Base-by-base conservation (phyloP, 2,329 filamentous ascomycete species). In the Alternaria triticimaculans region DNA sequence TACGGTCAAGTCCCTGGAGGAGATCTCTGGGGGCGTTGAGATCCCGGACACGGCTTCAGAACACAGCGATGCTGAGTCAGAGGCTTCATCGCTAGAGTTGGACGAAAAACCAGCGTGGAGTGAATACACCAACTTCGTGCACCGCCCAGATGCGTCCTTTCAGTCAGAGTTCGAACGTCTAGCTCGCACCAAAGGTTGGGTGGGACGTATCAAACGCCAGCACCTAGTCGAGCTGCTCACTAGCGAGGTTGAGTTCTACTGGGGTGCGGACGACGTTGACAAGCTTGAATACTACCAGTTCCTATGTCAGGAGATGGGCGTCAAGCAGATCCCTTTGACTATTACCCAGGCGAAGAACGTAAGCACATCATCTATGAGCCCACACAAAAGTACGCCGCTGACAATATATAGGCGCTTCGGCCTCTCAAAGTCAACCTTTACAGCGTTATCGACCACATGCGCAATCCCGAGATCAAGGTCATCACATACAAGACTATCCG, bases 331-430 rank as follows among this genome's bases (percentile, higher is more conserved):
- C 2, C 70, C 70, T 0, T 37, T 20, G 0, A 72, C 74, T 0
- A 66, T 78, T 45, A 74, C 62, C 3, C 56, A 76, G 53, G 77
- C 73, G 55, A 72, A 66, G 59, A 76, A 72, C 68, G 75, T 76
- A 50, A 33, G 59, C 46, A 48, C 18, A 11, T 10, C 21, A 9
- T 14, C 21, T n/a, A 18, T 5, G 3, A 33, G 5, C 12, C 9
- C 12, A 6, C 10, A 10, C n/a, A 41, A 9, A 48, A 28, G 7
- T 2, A 55, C 6, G 25, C 11, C 30, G 14, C 59, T 69, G 23
- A 71, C 14, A 12, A 11, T 15, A 8, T 3, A 7, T 5, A 76
- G 72, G 63, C 63, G 7, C 55, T 76, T 8, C 64, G 69, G 14
- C 30, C 60, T 9, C 48, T 75, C 33, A 66, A 67, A n/a, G 65